Evolutionary conservation across 2,329 filamentous ascomycete species (phyloP).

Genomic region (Talaromyces atroroseus): DNA sequence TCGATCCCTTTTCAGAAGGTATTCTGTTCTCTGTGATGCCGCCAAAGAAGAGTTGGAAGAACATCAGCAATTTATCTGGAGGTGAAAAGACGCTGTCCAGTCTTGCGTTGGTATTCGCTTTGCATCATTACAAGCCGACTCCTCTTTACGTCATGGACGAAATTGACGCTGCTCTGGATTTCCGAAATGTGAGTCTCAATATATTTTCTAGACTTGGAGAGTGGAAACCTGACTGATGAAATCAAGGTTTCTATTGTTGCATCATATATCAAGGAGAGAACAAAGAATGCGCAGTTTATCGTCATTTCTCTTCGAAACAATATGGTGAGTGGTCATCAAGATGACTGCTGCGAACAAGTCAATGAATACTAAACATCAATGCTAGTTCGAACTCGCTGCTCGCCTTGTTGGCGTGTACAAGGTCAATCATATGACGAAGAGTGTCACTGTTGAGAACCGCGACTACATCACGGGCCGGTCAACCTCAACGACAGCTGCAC

Average conservation of each 20-base stretch:
- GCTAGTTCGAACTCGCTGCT: slow-evolving; percentile 81
- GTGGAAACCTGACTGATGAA: slow-evolving; percentile 11
- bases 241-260: slow-evolving; percentile 87
- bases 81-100: slow-evolving; percentile 95
- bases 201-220: neutral
- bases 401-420: slow-evolving; percentile 97
- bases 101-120: slow-evolving; percentile 90
- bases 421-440: slow-evolving; percentile 98
- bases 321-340: slow-evolving; percentile 53
- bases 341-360: neutral
- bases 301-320: slow-evolving; percentile 97
- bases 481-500: neutral
- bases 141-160: slow-evolving; percentile 99
- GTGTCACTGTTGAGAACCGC: slow-evolving; percentile 78
- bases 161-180: slow-evolving; percentile 96
- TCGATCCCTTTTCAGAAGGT: slow-evolving; percentile 95
- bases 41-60: slow-evolving; percentile 99
- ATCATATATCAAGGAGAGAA: slow-evolving; percentile 97
- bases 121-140: slow-evolving; percentile 97
- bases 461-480: slow-evolving; percentile 58
- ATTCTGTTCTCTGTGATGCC: slow-evolving; percentile 98
- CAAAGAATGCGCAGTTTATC: slow-evolving; percentile 98
- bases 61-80: slow-evolving; percentile 91
- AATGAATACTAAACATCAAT: neutral
- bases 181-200: slow-evolving; percentile 74